A percentile compares a stretch with the other conserved stretches of the same genome.
These are phyloP conservation scores for Hypomyces perniciosus DNA, from an alignment of 2,329 filamentous ascomycete species.

Conservation along the genomic window DNA sequence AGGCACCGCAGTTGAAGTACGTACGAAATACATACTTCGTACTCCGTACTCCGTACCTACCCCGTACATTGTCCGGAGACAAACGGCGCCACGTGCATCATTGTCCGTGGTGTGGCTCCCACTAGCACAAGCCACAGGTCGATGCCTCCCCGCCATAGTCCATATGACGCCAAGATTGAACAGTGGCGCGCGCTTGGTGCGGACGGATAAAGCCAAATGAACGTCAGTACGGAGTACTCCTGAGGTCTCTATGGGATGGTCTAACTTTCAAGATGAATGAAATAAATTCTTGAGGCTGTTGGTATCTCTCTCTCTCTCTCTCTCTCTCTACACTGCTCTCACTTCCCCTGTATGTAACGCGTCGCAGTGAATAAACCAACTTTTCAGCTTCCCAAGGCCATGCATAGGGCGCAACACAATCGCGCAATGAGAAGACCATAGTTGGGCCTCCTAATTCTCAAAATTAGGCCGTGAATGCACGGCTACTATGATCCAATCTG, in stretches of 20 bases:
- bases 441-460: slow-evolving; percentile 6
- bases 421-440: slow-evolving; percentile 5
- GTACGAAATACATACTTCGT: too few species aligned
- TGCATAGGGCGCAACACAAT: slow-evolving; percentile 2
- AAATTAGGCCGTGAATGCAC: slow-evolving; percentile 6
- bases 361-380: slow-evolving; percentile 7
- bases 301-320: slow-evolving; percentile 4
- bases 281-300: slow-evolving; percentile 4
- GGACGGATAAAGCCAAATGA: too few species aligned
- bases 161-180: background rate
- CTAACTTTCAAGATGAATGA: background rate
- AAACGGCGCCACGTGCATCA: too few species aligned
- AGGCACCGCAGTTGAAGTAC: too few species aligned
- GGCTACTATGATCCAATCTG: slow-evolving; percentile 1
- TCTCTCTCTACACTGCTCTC: slow-evolving; percentile 1
- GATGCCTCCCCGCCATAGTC: too few species aligned
- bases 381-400: slow-evolving; percentile 6
- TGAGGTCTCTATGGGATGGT: background rate
- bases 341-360: slow-evolving; percentile 1
- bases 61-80: too few species aligned
- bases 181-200: background rate
- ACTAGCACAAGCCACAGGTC: too few species aligned
- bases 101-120: too few species aligned
- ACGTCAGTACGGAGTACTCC: too few species aligned
- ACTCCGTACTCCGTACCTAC: too few species aligned